These are phyloP conservation scores for Eucalyptus pauciflora DNA, from an alignment of 345 rosid species.

Conservation along the genomic window DNA sequence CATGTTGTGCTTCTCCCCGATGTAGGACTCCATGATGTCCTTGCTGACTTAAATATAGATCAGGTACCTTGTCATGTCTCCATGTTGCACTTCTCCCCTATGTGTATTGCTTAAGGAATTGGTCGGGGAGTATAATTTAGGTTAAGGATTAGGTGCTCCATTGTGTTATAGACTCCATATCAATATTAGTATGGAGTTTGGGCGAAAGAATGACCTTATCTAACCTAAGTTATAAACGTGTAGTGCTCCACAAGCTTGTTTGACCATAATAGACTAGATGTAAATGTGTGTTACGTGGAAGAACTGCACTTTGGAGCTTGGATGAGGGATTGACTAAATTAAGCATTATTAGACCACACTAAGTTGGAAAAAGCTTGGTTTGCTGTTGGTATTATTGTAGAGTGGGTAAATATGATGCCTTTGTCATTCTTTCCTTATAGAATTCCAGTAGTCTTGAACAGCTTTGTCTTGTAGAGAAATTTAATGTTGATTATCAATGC, in stretches of 20 bases:
- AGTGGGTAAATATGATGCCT: not conserved
- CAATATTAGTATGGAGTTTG: not conserved
- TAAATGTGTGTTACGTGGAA: not conserved
- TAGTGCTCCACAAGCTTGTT: not conserved
- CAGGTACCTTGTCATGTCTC: not conserved
- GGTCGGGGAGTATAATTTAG: not conserved
- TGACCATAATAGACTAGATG: not conserved
- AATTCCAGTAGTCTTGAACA: not conserved
- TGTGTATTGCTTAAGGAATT: not conserved
- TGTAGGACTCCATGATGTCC: not conserved
- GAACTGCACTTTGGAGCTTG: not conserved
- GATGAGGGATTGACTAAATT: not conserved
- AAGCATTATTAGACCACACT: not conserved
- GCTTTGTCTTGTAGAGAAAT: not conserved
- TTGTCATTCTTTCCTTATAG: not conserved
- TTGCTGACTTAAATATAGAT: not conserved
- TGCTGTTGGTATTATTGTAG: not conserved
- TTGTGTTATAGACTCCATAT: not conserved
- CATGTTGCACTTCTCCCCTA: not conserved
- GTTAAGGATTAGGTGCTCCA: not conserved
- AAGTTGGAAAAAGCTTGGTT: not conserved
- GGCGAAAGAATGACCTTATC: not conserved
- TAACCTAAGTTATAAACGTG: not conserved
- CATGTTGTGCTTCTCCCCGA: not conserved
- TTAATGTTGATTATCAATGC: not conserved